A percentile compares a stretch with the other conserved stretches of the same genome.
Conservation (phyloP, 176 grass and related monocot genomes). For the Zoysia pacifica region DNA sequence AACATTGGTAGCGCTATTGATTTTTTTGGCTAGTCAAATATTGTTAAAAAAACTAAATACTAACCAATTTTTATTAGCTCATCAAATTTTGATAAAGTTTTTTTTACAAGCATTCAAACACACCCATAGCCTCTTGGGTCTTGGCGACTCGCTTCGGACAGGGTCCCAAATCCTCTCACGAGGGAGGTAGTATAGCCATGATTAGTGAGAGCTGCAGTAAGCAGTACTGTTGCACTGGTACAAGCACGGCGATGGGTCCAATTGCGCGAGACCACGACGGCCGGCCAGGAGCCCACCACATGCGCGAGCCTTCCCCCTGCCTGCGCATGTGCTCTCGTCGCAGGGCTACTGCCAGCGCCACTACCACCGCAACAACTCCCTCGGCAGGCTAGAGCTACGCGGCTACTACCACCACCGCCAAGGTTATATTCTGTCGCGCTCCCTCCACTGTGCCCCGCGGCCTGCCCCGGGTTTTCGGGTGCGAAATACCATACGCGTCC, state of each 20-base stretch:
- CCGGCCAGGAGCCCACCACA: slow-evolving; percentile 38
- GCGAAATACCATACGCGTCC: slow-evolving; percentile 30
- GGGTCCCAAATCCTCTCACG: neutral
- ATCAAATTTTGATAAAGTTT: neutral
- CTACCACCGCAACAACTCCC: neutral
- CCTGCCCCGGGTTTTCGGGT: slow-evolving; percentile 42
- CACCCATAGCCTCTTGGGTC: too few species aligned
- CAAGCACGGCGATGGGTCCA: slow-evolving; percentile 34
- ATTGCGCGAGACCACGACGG: slow-evolving; percentile 20
- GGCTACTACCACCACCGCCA: neutral
- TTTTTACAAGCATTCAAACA: neutral
- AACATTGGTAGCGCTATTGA: too few species aligned
- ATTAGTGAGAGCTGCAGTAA: slow-evolving; percentile 39
- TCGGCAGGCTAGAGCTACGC: neutral
- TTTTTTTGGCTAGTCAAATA: too few species aligned
- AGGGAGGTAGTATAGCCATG: neutral
- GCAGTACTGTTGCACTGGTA: slow-evolving; percentile 33
- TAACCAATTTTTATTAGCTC: too few species aligned
- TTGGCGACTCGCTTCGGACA: neutral
- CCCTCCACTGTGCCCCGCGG: neutral
- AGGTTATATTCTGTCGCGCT: slow-evolving; percentile 36
- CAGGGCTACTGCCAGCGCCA: neutral
- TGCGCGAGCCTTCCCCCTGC: slow-evolving; percentile 5
- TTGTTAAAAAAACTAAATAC: too few species aligned
- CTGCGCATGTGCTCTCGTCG: slow-evolving; percentile 15